Evolutionary conservation across 2,329 filamentous ascomycete species (phyloP), one percentile per base, ranked within the genome.

Genomic region (Beauveria scarabaeidicola): DNA sequence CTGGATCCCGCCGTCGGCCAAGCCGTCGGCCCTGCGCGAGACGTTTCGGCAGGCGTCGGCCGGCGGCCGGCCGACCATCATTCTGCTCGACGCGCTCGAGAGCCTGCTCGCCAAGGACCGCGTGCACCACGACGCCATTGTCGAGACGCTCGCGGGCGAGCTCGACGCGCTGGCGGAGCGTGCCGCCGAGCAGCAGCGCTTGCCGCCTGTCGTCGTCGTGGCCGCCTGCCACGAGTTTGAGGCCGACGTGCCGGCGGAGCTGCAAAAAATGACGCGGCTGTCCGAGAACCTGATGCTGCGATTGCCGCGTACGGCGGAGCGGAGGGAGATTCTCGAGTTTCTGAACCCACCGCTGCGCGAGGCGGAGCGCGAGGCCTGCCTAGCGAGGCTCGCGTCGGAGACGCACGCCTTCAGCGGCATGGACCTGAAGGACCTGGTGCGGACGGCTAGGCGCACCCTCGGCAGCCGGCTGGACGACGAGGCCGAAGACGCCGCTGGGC

Each of bases 331-430:
- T 13, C 73, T 97, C 23, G 80, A 83, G 32, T 83, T 82, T 7
- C 76, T 89, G 61, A 68, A 75, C 52, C 75, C 75, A 15, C 74
- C 70, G 29, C 75, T 83, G 50, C 74, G 69, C n/a, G 67, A 77
- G 3, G 78, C 76, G 9, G 75, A 76, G 9, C 77, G 72, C 58
- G 78, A 86, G 3, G 73, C 74, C 1, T 75, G 84, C 10, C 73
- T 91, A 19, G 74, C 79, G 4, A 75, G 79, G 19, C 75, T 96
- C 47, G 87, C 87, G 46, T 83, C 89, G 62, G 83, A 85, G 59
- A 95, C 92, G 0, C 91, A 97, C 68, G 93, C 92, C 4, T 97
- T 90, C 71, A 95, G 90, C 36, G 88, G 89, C 5, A 81, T 82
- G 1, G 92, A 97, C 69, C 77, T 97, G 1, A 75, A 78, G n/a